Evolutionary conservation across 2,329 filamentous ascomycete genomes (phyloP).

Genomic region (Knoxdaviesia proteae): DNA sequence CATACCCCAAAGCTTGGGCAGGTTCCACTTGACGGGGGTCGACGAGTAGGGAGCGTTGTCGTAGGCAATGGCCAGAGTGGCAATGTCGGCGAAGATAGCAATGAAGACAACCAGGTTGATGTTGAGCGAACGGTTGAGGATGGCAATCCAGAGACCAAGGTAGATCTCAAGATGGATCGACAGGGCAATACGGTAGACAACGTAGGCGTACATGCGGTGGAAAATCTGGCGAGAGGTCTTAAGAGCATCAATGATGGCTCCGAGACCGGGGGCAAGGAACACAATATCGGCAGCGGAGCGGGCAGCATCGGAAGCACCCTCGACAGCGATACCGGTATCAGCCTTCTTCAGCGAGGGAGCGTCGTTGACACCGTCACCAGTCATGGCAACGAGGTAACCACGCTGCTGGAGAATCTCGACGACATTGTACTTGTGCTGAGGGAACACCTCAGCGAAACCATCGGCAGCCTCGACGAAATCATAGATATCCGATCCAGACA

Average conservation of each 20-base stretch:
- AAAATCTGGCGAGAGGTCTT: slow-evolving; percentile 91
- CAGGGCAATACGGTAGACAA: slow-evolving; percentile 84
- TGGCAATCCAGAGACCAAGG: slow-evolving; percentile 79
- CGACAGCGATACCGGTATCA: slow-evolving; percentile 89
- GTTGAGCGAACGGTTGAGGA: slow-evolving; percentile 67
- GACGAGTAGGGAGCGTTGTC: slow-evolving; percentile 78
- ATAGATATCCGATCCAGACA: slow-evolving; percentile 85
- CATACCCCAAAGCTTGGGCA: slow-evolving; percentile 81
- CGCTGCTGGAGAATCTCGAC: slow-evolving; percentile 86
- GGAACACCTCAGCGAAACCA: slow-evolving; percentile 88
- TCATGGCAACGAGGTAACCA: slow-evolving; percentile 90
- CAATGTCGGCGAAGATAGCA: slow-evolving; percentile 84
- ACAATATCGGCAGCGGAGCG: slow-evolving; percentile 85
- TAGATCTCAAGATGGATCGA: slow-evolving; percentile 84
- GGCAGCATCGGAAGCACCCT: slow-evolving; percentile 78
- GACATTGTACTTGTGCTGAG: slow-evolving; percentile 87
- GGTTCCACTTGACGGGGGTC: slow-evolving; percentile 83
- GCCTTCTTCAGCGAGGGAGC: slow-evolving; percentile 84
- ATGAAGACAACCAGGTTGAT: slow-evolving; percentile 82
- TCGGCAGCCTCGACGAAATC: slow-evolving; percentile 91
- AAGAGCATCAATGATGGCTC: slow-evolving; percentile 78
- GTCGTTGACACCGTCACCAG: slow-evolving; percentile 88
- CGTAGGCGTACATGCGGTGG: slow-evolving; percentile 92
- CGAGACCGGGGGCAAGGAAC: slow-evolving; percentile 77
- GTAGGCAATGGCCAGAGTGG: slow-evolving; percentile 80